These are phyloP conservation scores for Elsinoe fawcettii DNA, from an alignment of 2,329 filamentous ascomycete genomes.

Conservation along the genomic window DNA sequence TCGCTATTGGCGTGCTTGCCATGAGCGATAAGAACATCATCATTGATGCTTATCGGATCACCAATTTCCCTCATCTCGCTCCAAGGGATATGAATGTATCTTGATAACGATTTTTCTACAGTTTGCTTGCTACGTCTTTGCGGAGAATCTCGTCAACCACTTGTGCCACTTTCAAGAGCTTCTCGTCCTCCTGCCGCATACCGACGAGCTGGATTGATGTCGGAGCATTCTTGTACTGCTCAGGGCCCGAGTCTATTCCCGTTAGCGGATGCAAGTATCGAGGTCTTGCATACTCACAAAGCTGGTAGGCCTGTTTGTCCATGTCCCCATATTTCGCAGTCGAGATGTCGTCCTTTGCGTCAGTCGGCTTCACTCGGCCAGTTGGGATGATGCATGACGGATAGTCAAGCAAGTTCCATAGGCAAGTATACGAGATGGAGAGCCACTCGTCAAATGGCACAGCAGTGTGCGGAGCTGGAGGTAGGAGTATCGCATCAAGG, in stretches of 20 bases:
- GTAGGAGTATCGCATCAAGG: slow-evolving; percentile 22
- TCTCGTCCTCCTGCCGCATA: slow-evolving; percentile 27
- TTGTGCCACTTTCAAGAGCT: slow-evolving; percentile 22
- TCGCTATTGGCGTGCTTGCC: slow-evolving; percentile 22
- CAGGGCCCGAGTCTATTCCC: slow-evolving; percentile 26
- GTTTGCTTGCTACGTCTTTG: background rate
- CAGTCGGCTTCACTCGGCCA: slow-evolving; percentile 22
- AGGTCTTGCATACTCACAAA: slow-evolving; percentile 17
- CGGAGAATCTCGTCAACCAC: slow-evolving; percentile 25
- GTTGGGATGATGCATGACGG: slow-evolving; percentile 19
- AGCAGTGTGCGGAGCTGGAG: slow-evolving; percentile 21
- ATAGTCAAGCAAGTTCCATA: slow-evolving; percentile 21
- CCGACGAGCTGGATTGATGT: slow-evolving; percentile 29
- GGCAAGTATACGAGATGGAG: slow-evolving; percentile 19
- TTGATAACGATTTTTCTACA: background rate
- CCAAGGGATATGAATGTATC: slow-evolving; percentile 8
- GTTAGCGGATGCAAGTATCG: background rate
- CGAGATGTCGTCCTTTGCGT: slow-evolving; percentile 23
- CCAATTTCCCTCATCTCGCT: slow-evolving; percentile 20
- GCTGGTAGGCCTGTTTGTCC: slow-evolving; percentile 18
- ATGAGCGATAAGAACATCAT: slow-evolving; percentile 21
- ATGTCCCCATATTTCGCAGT: slow-evolving; percentile 25
- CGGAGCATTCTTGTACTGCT: slow-evolving; percentile 25
- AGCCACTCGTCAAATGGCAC: slow-evolving; percentile 23
- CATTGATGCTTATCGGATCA: slow-evolving; percentile 23